These are phyloP conservation scores for Picochlorum sp. DNA, from an alignment of 139 green algal genomes.

Conservation along the genomic window DNA sequence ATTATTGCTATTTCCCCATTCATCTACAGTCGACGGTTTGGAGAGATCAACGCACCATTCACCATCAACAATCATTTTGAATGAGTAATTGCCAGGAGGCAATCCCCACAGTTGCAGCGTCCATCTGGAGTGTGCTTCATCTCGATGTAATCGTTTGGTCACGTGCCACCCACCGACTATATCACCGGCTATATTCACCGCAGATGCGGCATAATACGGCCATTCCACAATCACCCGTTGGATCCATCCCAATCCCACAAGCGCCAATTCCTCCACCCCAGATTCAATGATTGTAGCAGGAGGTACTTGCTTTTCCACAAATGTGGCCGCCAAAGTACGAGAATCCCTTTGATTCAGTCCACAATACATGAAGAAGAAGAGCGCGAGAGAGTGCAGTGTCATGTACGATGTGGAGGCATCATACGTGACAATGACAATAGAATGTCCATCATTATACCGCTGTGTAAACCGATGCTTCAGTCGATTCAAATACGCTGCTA, in stretches of 20 bases:
- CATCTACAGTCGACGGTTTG: slow-evolving; percentile 33
- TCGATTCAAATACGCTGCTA: slow-evolving; percentile 21
- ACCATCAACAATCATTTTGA: slow-evolving; percentile 50
- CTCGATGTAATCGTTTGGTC: slow-evolving; percentile 35
- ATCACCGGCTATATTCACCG: slow-evolving; percentile 57
- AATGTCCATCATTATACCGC: background rate
- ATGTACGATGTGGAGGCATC: background rate
- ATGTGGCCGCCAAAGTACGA: no score
- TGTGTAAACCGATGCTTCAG: slow-evolving; percentile 12
- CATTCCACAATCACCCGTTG: slow-evolving; percentile 43
- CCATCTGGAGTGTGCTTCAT: slow-evolving; percentile 25
- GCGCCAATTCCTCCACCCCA: slow-evolving; percentile 37
- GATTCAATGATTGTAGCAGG: slow-evolving; percentile 26
- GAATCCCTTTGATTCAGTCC: no score
- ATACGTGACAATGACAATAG: background rate
- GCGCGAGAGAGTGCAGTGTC: no score
- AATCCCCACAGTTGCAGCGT: slow-evolving; percentile 38
- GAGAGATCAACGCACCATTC: slow-evolving; percentile 53
- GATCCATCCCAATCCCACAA: slow-evolving; percentile 26
- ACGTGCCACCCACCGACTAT: slow-evolving; percentile 60
- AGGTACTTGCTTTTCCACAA: background rate
- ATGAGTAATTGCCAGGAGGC: slow-evolving; percentile 43
- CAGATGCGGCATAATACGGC: slow-evolving; percentile 53
- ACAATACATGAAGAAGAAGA: no score
- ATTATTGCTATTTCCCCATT: slow-evolving; percentile 66